Base-by-base conservation (phyloP, 768 basidiomycete genomes). In the Amanita molliuscula region DNA sequence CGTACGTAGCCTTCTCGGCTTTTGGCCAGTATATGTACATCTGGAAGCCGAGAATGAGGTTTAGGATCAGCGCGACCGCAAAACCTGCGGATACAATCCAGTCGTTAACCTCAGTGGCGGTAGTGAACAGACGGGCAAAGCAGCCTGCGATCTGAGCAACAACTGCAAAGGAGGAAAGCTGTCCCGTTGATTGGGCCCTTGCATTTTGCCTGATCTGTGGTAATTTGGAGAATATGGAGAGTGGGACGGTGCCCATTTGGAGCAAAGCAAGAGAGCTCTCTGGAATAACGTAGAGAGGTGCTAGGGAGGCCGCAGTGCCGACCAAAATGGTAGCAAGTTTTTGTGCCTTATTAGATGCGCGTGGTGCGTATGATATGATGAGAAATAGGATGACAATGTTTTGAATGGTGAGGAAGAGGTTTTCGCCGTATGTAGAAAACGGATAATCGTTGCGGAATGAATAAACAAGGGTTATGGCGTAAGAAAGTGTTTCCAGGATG, bases 381-480 rank as follows among this genome's bases (percentile, higher is more conserved):
- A 94, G 80, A 59, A 92, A 74, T 13, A 90, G 91, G 62, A 97
- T 91, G 67, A 88, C 53, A 57, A 84, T 72, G 70, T 95, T 92
- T 66, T 95, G 92, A 52, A 92, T 60, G 26, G 89, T 82, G 44
- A 98, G 76, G 79, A 97, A 97, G 50, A 93, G 63, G 71, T 95
- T 97, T 67, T 99, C 96, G 60, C 96, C 96, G 53, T 97, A 99
- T 0, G 96, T 97, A 16, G 89, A 91, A 73, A 97, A 96, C 0
- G 96, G 92, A 66, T 94, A 97, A 20, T 72, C 65, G 60, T 90
- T 85, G 20, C 91, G 75, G 58, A 79, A 80, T 2, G 93, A 85
- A 67, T 98, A 99, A 9, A 81, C 81, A 23, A 93, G 77, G 0
- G 83, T 92, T 59, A 99, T 93, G 23, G 84, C 86, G 58, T 96